phyloP scores from a whole-genome alignment of 805 yeast species.

The Candida gorgasii region DNA sequence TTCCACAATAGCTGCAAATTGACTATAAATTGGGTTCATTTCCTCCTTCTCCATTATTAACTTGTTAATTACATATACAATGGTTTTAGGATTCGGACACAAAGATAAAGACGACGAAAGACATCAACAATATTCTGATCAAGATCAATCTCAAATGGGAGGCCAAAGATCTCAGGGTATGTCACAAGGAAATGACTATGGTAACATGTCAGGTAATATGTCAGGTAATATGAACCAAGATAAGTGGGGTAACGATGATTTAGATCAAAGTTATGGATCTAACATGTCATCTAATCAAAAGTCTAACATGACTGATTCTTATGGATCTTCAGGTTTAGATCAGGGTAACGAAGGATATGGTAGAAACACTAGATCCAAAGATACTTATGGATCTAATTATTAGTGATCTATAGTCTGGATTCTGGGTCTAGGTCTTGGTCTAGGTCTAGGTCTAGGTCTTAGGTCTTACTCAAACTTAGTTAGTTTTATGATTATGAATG shows the following conservation, averaged over 20 bases:
- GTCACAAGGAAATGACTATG: too few relatives aligned
- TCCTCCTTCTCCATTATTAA: too few relatives aligned
- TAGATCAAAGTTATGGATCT: constrained; percentile 13
- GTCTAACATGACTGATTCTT: constrained; percentile 1
- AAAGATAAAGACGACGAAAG: constrained; percentile 5
- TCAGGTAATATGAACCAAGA: too few relatives aligned
- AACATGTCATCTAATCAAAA: not conserved
- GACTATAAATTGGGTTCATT: too few relatives aligned
- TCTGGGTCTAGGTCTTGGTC: constrained; percentile 13
- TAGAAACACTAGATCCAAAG: constrained; percentile 8
- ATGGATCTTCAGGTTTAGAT: constrained; percentile 16
- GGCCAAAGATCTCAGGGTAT: too few relatives aligned
- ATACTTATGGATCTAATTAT: constrained; percentile 17
- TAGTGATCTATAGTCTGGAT: too few relatives aligned
- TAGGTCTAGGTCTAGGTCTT: not conserved
- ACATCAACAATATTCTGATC: constrained; percentile 3
- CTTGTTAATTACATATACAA: too few relatives aligned
- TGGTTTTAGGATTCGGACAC: constrained; percentile 9
- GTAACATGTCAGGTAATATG: too few relatives aligned
- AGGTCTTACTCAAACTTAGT: too few relatives aligned
- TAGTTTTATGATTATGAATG: constrained; percentile 2
- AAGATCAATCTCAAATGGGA: too few relatives aligned
- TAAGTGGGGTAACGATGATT: not conserved
- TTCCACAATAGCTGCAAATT: too few relatives aligned
- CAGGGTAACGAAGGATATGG: not conserved